A percentile compares a stretch with the other conserved stretches of the same genome.
Evolutionary conservation across 1,284 basidiomycete species (phyloP).

Genomic region (Sporisorium sorghi): DNA sequence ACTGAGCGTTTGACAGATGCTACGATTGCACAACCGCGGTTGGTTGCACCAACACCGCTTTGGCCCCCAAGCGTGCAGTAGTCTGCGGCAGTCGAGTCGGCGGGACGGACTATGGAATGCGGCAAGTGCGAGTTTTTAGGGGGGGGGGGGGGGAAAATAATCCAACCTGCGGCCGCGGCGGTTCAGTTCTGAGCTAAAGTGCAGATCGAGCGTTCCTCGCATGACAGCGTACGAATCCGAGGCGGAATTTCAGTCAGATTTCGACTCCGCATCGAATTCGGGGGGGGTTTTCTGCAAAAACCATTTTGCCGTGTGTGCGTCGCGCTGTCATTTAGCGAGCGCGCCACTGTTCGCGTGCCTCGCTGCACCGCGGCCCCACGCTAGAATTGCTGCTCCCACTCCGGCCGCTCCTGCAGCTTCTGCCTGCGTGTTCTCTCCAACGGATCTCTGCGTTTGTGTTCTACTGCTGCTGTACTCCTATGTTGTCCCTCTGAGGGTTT

Average conservation of each 20-base stretch:
- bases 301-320: neutral
- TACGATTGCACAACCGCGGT: neutral
- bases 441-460: neutral
- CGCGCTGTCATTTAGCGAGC: neutral
- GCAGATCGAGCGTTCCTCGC: conserved; percentile 1
- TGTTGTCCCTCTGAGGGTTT: neutral
- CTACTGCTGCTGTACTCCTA: neutral
- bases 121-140: no score
- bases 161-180: conserved; percentile 13
- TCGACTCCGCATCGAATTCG: neutral
- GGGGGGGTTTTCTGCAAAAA: neutral
- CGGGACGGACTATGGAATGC: conserved; percentile 14
- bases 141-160: neutral
- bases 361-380: neutral
- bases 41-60: neutral
- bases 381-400: neutral
- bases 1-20: neutral
- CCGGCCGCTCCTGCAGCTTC: neutral
- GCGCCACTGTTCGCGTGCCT: neutral
- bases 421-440: no score
- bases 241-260: neutral
- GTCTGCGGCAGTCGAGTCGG: conserved; percentile 8
- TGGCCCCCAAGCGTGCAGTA: neutral
- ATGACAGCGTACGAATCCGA: neutral
- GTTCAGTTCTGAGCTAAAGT: conserved; percentile 6